These are phyloP conservation scores for Solanum piurae DNA, from an alignment of 257 asterid genomes.

Conservation along the genomic window DNA sequence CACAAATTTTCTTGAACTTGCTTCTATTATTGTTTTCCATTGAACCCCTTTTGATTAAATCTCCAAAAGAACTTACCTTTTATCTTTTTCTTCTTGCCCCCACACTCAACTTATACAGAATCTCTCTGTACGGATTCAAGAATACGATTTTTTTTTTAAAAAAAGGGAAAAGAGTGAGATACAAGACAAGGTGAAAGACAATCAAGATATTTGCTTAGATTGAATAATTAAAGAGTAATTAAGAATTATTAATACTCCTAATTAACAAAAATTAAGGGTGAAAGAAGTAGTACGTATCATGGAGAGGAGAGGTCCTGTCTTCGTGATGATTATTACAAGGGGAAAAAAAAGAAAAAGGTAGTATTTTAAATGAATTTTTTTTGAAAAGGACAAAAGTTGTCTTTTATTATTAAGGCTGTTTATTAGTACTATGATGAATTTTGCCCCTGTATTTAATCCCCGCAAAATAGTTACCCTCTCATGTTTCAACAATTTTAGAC, in stretches of 20 bases:
- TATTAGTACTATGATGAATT: neutral
- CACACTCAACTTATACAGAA: neutral
- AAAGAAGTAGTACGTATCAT: neutral
- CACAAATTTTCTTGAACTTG: slow-evolving; percentile 89
- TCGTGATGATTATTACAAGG: neutral
- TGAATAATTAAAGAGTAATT: neutral
- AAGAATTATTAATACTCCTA: neutral
- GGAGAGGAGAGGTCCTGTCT: neutral
- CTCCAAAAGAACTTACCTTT: neutral
- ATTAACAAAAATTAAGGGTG: neutral
- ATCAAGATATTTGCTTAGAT: slow-evolving; percentile 16
- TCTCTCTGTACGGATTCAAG: neutral
- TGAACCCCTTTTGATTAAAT: slow-evolving; percentile 5
- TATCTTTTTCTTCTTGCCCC: neutral
- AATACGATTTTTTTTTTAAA: neutral
- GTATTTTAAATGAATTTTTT: neutral
- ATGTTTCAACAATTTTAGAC: neutral
- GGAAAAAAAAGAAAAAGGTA: neutral
- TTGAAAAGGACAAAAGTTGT: neutral
- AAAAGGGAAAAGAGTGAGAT: neutral
- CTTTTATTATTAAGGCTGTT: neutral
- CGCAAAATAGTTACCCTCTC: neutral
- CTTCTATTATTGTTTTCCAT: slow-evolving; percentile 49
- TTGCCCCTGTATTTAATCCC: neutral
- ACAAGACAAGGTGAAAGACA: slow-evolving; percentile 12